These are phyloP conservation scores for Myxozyma geophila DNA, from an alignment of 805 yeast genomes.

Conservation along the genomic window DNA sequence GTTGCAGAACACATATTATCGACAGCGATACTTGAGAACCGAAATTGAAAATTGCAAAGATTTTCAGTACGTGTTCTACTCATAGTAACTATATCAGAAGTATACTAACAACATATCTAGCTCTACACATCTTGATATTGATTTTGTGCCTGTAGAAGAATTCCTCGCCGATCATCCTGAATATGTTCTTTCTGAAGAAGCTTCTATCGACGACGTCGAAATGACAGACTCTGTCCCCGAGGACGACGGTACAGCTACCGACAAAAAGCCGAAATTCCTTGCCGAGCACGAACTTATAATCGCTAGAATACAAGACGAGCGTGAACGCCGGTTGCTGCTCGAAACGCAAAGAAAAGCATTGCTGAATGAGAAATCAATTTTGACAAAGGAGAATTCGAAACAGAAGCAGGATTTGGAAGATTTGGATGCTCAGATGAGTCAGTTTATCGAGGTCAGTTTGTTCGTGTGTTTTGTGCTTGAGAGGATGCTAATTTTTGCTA, in stretches of 20 bases:
- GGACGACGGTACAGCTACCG: background rate
- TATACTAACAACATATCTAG: background rate
- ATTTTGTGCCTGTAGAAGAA: conserved; percentile 30
- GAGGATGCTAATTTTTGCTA: background rate
- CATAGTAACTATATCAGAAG: background rate
- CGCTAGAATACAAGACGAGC: conserved; percentile 31
- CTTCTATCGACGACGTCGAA: conserved; percentile 2
- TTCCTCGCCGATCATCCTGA: conserved; percentile 29
- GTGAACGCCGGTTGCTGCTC: conserved; percentile 19
- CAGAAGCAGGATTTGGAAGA: conserved; percentile 25
- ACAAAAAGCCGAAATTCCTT: background rate
- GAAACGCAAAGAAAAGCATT: conserved; percentile 16
- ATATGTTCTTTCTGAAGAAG: background rate
- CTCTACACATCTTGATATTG: conserved; percentile 24
- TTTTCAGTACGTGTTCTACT: conserved; percentile 23
- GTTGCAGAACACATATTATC: conserved; percentile 27
- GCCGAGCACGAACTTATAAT: conserved; percentile 21
- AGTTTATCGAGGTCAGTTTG: conserved; percentile 29
- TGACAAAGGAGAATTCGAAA: conserved; percentile 22
- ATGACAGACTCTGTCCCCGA: background rate
- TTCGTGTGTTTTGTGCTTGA: background rate
- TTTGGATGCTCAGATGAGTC: conserved; percentile 30
- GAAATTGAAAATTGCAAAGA: conserved; percentile 31
- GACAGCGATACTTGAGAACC: conserved; percentile 27
- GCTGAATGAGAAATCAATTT: background rate